Conservation (phyloP, 257 asterid genomes). For the Plantago major region DNA sequence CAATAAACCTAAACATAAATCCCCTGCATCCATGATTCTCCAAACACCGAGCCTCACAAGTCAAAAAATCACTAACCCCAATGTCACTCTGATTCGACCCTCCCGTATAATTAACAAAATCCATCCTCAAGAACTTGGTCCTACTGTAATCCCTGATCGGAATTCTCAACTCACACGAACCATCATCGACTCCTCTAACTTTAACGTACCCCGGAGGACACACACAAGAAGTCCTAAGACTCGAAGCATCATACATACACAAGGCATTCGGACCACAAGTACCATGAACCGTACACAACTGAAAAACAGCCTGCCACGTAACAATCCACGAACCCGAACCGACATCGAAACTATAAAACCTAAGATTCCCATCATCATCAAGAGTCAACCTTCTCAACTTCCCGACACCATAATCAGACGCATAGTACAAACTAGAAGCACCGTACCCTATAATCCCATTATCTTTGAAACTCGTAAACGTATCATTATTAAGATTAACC, state of each 20-base stretch:
- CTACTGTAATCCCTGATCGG: conserved; percentile 24
- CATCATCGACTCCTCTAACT: conserved; percentile 10
- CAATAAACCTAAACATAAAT: conserved; percentile 67
- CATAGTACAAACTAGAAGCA: conserved; percentile 14
- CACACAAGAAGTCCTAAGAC: conserved; percentile 46
- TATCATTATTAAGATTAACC: conserved; percentile 9
- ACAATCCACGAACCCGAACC: conserved; percentile 38
- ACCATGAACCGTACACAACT: conserved; percentile 54
- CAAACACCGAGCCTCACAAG: conserved; percentile 41
- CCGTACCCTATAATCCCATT: conserved; percentile 39
- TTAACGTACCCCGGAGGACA: conserved; percentile 73
- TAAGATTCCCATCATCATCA: conserved; percentile 71
- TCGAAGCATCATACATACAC: conserved; percentile 49
- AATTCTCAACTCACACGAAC: conserved; percentile 40
- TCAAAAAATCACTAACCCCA: conserved; percentile 30
- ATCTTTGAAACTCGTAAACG: conserved; percentile 36
- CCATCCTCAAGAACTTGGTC: conserved; percentile 52
- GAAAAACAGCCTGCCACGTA: conserved; percentile 60
- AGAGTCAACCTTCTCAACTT: conserved; percentile 56
- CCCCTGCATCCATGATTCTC: conserved; percentile 40
- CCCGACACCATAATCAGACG: conserved; percentile 47
- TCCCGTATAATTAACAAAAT: conserved; percentile 62
- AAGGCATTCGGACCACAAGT: conserved; percentile 62
- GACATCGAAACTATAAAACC: conserved; percentile 49
- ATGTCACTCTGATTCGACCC: conserved; percentile 44